Evolutionary conservation across 352 stramenopile species (phyloP), one percentile per base, ranked within the genome.

Genomic region (Pythium vanterpoolii): DNA sequence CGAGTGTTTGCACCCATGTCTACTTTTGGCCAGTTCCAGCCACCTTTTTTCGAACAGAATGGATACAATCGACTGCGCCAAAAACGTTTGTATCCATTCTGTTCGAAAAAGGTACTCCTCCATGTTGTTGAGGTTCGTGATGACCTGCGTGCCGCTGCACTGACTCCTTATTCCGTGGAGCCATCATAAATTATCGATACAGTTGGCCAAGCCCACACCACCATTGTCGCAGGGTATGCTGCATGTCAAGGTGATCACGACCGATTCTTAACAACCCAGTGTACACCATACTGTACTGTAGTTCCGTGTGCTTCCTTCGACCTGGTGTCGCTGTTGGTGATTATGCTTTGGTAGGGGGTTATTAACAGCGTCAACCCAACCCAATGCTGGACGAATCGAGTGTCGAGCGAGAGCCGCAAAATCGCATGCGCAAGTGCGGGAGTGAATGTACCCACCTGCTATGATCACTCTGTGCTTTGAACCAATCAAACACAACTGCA

Each of bases 1-100:
- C n/a, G 39, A 60, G 40, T 59, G 53, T 60, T 64, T 69, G 61
- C 47, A 69, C 54, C 61, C 61, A 69, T 64, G 54, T 64, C 44
- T 7, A n/a, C 40, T 42, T 26, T 36, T 34, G 18, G n/a, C n/a
- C n/a, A n/a, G n/a, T n/a, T n/a, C n/a, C n/a, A n/a, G n/a, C n/a
- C n/a, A n/a, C n/a, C n/a, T n/a, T n/a, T n/a, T n/a, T n/a, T n/a
- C n/a, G n/a, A n/a, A n/a, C n/a, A n/a, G n/a, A 18, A 33, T 33
- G 54, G 26, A 5, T 8, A 18, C 31, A 58, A 28, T 58, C 30
- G 36, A 57, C 53, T 24, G 21, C 44, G 21, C 18, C 18, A 31
- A 30, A 40, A 18, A 33, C 7, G 19, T 28, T 50, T 59, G 51
- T 59, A 59, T 59, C 51, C 51, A 59, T 59, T 59, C 51, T 46